Conservation (phyloP, 176 grass and related monocot genomes). For the Carex cristatella region DNA sequence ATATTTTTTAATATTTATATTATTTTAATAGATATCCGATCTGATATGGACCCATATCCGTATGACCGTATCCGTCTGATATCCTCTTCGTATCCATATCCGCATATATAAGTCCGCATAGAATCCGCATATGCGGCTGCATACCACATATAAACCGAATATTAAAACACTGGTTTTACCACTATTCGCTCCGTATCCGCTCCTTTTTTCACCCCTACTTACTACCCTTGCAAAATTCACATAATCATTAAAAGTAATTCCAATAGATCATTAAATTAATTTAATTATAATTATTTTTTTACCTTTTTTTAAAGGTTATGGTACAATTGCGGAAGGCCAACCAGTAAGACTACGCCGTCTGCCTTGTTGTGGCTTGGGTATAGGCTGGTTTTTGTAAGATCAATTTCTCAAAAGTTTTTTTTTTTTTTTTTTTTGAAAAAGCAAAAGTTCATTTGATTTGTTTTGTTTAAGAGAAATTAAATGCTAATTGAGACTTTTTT, state of each 20-base stretch:
- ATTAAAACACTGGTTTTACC: no score
- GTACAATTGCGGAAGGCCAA: constrained; percentile 71
- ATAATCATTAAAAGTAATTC: neutral
- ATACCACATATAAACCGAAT: no score
- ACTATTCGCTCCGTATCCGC: no score
- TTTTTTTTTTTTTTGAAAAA: no score
- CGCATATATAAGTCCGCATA: no score
- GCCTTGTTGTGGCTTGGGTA: constrained; percentile 79
- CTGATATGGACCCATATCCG: no score
- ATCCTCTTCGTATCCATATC: no score
- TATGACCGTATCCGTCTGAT: no score
- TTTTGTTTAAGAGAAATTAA: neutral
- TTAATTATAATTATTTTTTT: neutral
- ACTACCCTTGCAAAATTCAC: neutral
- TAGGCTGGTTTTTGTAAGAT: constrained; percentile 90
- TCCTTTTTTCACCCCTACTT: no score
- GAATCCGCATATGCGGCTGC: no score
- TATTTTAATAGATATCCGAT: no score
- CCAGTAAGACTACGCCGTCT: constrained; percentile 74
- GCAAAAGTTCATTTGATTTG: neutral
- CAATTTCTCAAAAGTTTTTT: neutral
- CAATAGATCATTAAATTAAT: neutral
- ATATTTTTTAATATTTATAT: no score
- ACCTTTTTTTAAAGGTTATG: constrained; percentile 45
- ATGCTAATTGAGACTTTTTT: constrained; percentile 11